Base-by-base conservation (phyloP, 75 land plant genomes). In the Picea sitchensis region DNA sequence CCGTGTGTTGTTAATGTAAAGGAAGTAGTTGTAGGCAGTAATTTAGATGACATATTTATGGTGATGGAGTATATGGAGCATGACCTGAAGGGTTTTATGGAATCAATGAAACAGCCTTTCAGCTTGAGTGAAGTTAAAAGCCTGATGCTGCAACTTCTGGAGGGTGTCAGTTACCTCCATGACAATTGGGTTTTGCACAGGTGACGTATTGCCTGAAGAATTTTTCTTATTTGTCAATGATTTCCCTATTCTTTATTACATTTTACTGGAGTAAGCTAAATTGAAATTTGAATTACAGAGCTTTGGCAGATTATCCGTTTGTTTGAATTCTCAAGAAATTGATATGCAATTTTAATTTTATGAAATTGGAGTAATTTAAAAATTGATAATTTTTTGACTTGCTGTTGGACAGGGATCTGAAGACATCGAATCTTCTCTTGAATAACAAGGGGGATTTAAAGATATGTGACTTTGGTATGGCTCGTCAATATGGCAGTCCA, bases 21-120 rank as follows among this genome's bases (percentile, higher is more conserved):
- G 51, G 86, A 85, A 54, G 86, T 85, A 23, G 86, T 85, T 44
- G 85, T 84, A 17, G 80, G 76, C 5, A 51, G 56, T 1, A 76
- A 57, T 54, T 56, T 83, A 59, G 85, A 85, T 38, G 78, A 61
- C 75, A 78, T 83, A 17, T 85, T 82, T 72, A 82, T 85, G 86
- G 85, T 83, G 32, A 84, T 84, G 86, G 86, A 84, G 57, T 84
- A 82, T 73, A 83, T 85, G 86, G 86, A 83, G n/a, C 86, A 85
- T 57, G 86, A 85, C 61, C 47, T 85, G 15, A 83, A 85, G 71
- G 85, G 79, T 26, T 75, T 84, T 61, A 76, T 84, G 73, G 76
- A 61, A 56, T 51, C 23, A 62, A 83, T 82, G 85, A 85, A 85
- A 54, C 85, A 85, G 56, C 86, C 86, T 21, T 84, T 84, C n/a